A percentile compares a stretch with the other conserved stretches of the same genome.
These are phyloP conservation scores for Nakaseomyces delphensis DNA, from an alignment of 1,139 yeast species.

Conservation along the genomic window DNA sequence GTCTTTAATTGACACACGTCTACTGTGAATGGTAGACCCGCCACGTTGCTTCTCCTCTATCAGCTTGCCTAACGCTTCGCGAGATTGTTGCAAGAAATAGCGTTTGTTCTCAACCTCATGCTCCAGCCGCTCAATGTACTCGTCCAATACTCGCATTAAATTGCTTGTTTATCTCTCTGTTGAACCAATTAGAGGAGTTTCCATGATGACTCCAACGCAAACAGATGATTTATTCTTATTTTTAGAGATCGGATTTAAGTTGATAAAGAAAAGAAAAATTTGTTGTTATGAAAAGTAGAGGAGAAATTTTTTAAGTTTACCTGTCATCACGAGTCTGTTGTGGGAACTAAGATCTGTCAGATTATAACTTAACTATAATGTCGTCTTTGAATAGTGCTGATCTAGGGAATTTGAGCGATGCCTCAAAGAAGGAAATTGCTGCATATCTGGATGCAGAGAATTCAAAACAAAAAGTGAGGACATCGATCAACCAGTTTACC, in stretches of 20 bases:
- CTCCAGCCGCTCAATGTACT: conserved; percentile 19
- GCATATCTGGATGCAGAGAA: conserved; percentile 75
- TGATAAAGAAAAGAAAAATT: no score
- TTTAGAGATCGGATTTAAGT: no score
- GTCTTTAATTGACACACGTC: conserved; percentile 6
- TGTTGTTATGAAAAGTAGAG: no score
- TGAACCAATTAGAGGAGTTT: no score
- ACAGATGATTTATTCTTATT: no score
- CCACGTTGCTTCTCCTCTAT: conserved; percentile 1
- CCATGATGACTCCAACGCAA: no score
- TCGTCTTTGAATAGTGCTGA: conserved; percentile 42
- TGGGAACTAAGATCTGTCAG: no score
- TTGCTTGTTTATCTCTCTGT: no score
- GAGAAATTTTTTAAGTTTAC: no score
- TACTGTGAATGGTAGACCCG: conserved; percentile 1
- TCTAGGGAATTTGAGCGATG: conserved; percentile 57
- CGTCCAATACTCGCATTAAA: conserved; percentile 9
- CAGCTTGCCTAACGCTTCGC: conserved; percentile 15
- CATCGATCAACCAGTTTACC: conserved; percentile 77
- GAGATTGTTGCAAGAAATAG: conserved; percentile 23
- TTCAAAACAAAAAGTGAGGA: conserved; percentile 80
- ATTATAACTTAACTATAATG: no score
- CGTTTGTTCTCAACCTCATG: conserved; percentile 25
- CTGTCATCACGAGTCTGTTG: no score
- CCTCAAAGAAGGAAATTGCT: conserved; percentile 64